phyloP scores from a whole-genome alignment of 306 rosid genomes.

The Prunus padus region DNA sequence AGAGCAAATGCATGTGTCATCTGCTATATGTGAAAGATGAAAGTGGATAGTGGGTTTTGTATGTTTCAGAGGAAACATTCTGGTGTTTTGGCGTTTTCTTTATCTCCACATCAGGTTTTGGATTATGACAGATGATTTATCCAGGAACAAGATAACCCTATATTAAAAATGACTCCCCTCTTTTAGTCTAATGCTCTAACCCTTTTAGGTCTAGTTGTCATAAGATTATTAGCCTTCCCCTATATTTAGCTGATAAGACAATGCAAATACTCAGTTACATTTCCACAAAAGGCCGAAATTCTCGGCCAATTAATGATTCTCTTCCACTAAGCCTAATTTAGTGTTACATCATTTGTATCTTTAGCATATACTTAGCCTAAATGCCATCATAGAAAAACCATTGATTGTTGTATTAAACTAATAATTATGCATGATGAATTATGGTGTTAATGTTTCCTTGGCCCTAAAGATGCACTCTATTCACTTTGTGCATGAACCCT shows the following conservation, averaged over 20 bases:
- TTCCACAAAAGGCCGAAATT: constrained; percentile 43
- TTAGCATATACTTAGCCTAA: constrained; percentile 8
- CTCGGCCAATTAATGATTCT: constrained; percentile 37
- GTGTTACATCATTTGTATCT: constrained; percentile 17
- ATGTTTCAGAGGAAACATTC: constrained; percentile 24
- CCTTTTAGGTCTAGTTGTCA: constrained; percentile 28
- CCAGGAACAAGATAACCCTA: constrained; percentile 23
- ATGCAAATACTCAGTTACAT: constrained; percentile 13
- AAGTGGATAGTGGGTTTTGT: constrained; percentile 8
- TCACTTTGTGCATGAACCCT: constrained; percentile 29
- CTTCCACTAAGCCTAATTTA: constrained; percentile 41
- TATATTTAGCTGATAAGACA: constrained; percentile 19
- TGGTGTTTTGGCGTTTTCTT: constrained; percentile 19
- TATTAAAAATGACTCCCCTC: constrained; percentile 14
- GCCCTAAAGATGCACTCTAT: constrained; percentile 24
- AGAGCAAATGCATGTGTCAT: not conserved
- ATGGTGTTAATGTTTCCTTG: constrained; percentile 28
- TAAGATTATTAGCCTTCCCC: constrained; percentile 21
- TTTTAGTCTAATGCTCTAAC: constrained; percentile 7
- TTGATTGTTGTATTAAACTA: constrained; percentile 15
- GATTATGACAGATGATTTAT: constrained; percentile 24
- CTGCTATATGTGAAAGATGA: not conserved
- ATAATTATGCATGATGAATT: constrained; percentile 23
- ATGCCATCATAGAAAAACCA: constrained; percentile 12
- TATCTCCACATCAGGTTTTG: constrained; percentile 16